Base-by-base conservation (phyloP, 495 filamentous ascomycete genomes). In the Penicillium bialowiezense region DNA sequence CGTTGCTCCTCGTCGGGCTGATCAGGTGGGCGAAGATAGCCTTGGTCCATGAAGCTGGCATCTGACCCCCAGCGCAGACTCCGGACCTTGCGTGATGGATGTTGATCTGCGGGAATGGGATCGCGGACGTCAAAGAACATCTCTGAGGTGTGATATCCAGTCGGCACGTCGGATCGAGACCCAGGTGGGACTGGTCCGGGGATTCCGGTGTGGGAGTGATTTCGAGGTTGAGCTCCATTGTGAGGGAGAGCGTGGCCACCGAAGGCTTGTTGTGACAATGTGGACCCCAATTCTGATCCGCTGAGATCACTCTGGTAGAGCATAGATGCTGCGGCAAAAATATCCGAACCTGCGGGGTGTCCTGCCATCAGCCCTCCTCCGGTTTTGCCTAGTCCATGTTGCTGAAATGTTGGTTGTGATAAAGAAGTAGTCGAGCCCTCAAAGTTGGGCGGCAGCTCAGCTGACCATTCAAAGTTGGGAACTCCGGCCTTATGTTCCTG, bases 11-110 rank as follows among this genome's bases (percentile, higher is more conserved):
- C 74, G n/a, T 79, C 76, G 12, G 81, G 77, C 43, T 78, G 72
- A 23, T 75, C 70, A 3, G 76, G 70, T 3, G 67, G 71, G 7
- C 79, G 73, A 13, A 80, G 63, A 55, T 81, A 89, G 14, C 74
- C 76, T 54, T 80, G 75, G 9, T 71, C 67, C 53, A 70, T 73
- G 50, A 89, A 89, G 42, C 71, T 75, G 5, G 73, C 58, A 65
- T 89, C 86, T 0, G 86, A 85, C 15, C 86, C 86, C 75, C 80
- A 89, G 14, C 78, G 79, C 20, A 86, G 63, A 13, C 63, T 60
- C 12, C 69, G 65, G 17, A 58, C 60, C 47, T 72, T 73, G 7
- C 63, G 53, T 20, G 64, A 65, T 9, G 64, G 59, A 50, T 74
- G 72, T 44, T 70, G 68, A 32, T 74, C 72, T 15, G 52, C 59